Conservation (phyloP, 2,329 filamentous ascomycete genomes). For the Ophiostoma montium region DNA sequence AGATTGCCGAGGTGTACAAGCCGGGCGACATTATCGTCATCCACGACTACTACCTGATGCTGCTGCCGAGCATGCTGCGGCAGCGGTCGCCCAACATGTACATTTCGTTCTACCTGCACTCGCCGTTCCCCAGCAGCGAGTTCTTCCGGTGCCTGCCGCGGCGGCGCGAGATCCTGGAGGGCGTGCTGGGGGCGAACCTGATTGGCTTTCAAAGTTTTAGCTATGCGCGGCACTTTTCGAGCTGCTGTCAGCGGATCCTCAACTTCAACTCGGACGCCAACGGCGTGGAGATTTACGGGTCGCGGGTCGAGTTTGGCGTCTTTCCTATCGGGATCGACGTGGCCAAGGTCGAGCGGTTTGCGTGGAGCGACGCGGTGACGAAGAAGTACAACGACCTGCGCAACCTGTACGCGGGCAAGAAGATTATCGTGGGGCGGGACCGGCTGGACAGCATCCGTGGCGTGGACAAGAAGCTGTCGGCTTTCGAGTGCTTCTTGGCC, state of each 20-base stretch:
- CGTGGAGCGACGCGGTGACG: conserved; percentile 56
- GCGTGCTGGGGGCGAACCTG: conserved; percentile 80
- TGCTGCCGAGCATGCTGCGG: conserved; percentile 77
- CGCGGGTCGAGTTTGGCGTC: conserved; percentile 79
- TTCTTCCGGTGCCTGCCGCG: conserved; percentile 80
- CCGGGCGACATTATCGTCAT: conserved; percentile 86
- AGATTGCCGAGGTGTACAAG: conserved; percentile 77
- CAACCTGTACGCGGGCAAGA: conserved; percentile 72
- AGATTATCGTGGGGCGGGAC: conserved; percentile 89
- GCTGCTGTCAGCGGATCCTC: conserved; percentile 80
- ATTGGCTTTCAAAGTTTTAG: conserved; percentile 92
- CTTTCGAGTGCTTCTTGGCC: conserved; percentile 84
- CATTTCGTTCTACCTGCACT: conserved; percentile 88
- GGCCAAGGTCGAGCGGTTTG: conserved; percentile 58
- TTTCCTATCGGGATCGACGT: conserved; percentile 93
- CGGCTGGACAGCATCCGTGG: conserved; percentile 86
- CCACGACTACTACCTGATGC: conserved; percentile 86
- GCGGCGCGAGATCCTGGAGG: conserved; percentile 80
- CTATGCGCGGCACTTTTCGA: conserved; percentile 88
- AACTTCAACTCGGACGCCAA: conserved; percentile 78
- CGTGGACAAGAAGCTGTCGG: conserved; percentile 90
- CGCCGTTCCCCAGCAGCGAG: conserved; percentile 91
- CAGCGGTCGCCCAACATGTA: conserved; percentile 80
- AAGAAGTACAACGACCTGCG: conserved; percentile 60
- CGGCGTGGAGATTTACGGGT: conserved; percentile 78